These are phyloP conservation scores for Bondarzewia mesenterica DNA, from an alignment of 1,284 basidiomycete genomes.

Conservation along the genomic window DNA sequence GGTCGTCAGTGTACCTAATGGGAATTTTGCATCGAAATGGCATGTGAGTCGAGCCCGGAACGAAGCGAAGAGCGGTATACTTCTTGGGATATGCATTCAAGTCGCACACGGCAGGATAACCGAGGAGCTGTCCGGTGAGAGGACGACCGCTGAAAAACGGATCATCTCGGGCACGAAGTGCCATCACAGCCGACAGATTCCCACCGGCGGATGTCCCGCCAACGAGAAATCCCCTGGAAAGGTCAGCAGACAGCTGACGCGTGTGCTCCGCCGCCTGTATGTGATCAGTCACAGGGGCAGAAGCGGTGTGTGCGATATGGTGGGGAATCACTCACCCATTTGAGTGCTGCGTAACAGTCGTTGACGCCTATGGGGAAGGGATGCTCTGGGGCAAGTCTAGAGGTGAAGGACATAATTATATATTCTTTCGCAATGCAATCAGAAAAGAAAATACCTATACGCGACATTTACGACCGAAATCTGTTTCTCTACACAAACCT, in stretches of 20 bases:
- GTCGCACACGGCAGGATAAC: constrained; percentile 10
- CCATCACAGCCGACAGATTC: constrained; percentile 12
- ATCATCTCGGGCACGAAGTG: constrained; percentile 10
- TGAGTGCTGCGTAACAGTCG: constrained; percentile 27
- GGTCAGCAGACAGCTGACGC: constrained; percentile 3
- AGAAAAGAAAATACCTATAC: background rate
- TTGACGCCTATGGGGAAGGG: constrained; percentile 29
- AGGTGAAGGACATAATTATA: background rate
- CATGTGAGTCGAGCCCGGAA: too few species aligned
- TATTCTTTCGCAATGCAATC: too few species aligned
- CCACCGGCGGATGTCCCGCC: constrained; percentile 15
- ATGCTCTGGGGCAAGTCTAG: constrained; percentile 28
- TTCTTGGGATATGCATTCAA: constrained; percentile 3
- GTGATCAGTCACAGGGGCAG: too few species aligned
- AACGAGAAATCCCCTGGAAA: constrained; percentile 15
- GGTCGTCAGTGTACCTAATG: too few species aligned
- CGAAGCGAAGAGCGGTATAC: too few species aligned
- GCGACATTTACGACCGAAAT: constrained; percentile 15
- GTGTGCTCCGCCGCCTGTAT: constrained; percentile 11
- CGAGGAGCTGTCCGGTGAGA: constrained; percentile 14
- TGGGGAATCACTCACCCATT: constrained; percentile 18
- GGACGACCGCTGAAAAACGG: constrained; percentile 8
- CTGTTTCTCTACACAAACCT: constrained; percentile 8
- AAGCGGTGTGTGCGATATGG: too few species aligned
- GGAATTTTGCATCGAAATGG: too few species aligned